phyloP scores from a whole-genome alignment of 345 rosid genomes.

The Capsella bursapastoris region DNA sequence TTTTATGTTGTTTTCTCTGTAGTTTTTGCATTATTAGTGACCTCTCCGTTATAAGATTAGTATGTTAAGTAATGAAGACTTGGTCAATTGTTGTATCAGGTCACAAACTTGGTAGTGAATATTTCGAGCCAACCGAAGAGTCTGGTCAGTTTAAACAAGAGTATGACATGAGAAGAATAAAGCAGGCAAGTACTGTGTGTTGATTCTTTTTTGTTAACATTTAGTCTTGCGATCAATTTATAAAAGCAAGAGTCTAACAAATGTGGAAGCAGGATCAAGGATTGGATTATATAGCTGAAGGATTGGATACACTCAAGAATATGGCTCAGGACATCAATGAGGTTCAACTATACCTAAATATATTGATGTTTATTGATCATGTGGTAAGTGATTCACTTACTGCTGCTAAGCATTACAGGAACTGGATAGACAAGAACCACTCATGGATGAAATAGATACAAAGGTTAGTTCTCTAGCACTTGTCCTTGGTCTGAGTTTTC shows the following conservation, averaged over 20 bases:
- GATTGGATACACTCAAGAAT: slow-evolving; percentile 83
- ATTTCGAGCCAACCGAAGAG: slow-evolving; percentile 68
- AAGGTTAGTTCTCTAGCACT: slow-evolving; percentile 51
- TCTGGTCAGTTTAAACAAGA: slow-evolving; percentile 81
- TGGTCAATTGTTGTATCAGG: slow-evolving; percentile 29
- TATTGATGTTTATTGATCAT: slow-evolving; percentile 8
- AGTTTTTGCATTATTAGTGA: not conserved
- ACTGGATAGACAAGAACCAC: slow-evolving; percentile 88
- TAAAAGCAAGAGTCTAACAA: not conserved
- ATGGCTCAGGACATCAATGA: slow-evolving; percentile 97
- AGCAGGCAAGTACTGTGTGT: slow-evolving; percentile 60
- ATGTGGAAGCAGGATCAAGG: slow-evolving; percentile 80
- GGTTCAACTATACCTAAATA: slow-evolving; percentile 43
- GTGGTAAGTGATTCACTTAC: slow-evolving; percentile 15
- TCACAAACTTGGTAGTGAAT: slow-evolving; percentile 63
- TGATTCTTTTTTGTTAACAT: not conserved
- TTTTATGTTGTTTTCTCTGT: not conserved
- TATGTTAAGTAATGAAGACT: not conserved
- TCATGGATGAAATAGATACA: slow-evolving; percentile 91
- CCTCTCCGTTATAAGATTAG: not conserved
- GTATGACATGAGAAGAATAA: slow-evolving; percentile 75
- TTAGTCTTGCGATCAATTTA: not conserved
- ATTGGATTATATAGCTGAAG: slow-evolving; percentile 78
- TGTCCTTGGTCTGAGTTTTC: not conserved
- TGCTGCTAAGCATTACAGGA: slow-evolving; percentile 52